Evolutionary conservation across 768 basidiomycete genomes (phyloP).

Genomic region (Auriscalpium vulgare): DNA sequence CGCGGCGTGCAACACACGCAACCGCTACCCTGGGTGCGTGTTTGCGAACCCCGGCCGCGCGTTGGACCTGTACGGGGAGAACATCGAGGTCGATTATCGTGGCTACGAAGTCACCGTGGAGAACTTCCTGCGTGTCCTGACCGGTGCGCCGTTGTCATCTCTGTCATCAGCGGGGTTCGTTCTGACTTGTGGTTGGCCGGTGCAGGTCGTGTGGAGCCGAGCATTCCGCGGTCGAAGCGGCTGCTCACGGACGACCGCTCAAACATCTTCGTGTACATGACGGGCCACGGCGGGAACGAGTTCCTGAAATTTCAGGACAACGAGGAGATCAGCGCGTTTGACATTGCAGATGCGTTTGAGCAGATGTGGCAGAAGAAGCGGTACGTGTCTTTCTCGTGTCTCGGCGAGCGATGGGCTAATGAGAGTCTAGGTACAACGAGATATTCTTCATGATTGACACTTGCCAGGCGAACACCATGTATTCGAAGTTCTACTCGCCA

Average conservation of each 20-base stretch:
- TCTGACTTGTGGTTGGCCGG: not conserved
- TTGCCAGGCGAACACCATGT: constrained; percentile 96
- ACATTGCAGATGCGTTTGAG: constrained; percentile 96
- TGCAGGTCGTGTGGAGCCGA: constrained; percentile 76
- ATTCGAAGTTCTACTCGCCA: constrained; percentile 86
- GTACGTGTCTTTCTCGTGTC: constrained; percentile 30
- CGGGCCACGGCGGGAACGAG: constrained; percentile 96
- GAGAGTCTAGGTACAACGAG: constrained; percentile 69
- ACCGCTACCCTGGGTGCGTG: constrained; percentile 86
- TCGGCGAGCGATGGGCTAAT: not conserved
- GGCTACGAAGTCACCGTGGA: constrained; percentile 98
- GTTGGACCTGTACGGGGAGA: constrained; percentile 90
- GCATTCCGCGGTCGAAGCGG: constrained; percentile 87
- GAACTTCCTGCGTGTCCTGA: constrained; percentile 86
- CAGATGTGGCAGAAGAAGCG: constrained; percentile 98
- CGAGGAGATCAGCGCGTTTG: constrained; percentile 94
- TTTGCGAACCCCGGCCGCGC: constrained; percentile 80
- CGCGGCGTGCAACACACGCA: constrained; percentile 86
- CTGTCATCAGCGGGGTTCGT: not conserved
- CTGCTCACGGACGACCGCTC: constrained; percentile 84
- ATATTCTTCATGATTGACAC: constrained; percentile 98
- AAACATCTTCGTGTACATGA: constrained; percentile 97
- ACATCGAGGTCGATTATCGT: constrained; percentile 96
- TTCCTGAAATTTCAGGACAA: constrained; percentile 99
- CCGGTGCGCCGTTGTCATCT: constrained; percentile 47